These are phyloP conservation scores for Cucurbita pepo DNA, from an alignment of 306 rosid genomes.

Conservation along the genomic window DNA sequence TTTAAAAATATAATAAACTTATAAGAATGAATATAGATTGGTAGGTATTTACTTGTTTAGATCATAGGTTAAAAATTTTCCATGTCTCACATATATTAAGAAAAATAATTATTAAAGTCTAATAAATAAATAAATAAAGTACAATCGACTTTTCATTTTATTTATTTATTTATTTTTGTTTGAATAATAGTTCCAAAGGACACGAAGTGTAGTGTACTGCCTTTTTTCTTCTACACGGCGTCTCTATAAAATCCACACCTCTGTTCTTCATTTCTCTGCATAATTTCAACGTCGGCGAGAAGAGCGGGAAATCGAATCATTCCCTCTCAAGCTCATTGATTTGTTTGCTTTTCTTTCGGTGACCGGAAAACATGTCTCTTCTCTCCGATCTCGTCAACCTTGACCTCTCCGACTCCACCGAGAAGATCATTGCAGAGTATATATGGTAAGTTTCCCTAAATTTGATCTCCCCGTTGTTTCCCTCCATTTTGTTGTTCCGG, in stretches of 20 bases:
- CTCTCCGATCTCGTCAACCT: conserved; percentile 47
- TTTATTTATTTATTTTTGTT: background rate
- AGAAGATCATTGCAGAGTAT: conserved; percentile 53
- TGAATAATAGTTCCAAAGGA: background rate
- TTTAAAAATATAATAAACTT: no score
- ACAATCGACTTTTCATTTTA: no score
- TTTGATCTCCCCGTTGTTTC: background rate
- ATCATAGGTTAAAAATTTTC: no score
- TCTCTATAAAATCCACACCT: conserved; percentile 13
- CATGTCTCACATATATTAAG: no score
- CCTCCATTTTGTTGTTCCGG: background rate
- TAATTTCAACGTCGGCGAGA: background rate
- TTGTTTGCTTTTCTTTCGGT: background rate
- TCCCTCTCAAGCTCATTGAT: background rate
- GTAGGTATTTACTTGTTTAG: no score
- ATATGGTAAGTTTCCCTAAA: conserved; percentile 24
- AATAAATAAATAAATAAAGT: no score
- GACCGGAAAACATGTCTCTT: conserved; percentile 15
- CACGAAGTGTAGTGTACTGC: background rate
- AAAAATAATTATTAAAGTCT: no score
- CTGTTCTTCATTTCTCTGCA: background rate
- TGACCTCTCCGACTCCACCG: conserved; percentile 13
- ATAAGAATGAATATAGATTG: no score
- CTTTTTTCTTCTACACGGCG: background rate
- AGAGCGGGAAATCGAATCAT: background rate